Conservation (phyloP, 208 protist genomes). For the Angomonas deanei region DNA sequence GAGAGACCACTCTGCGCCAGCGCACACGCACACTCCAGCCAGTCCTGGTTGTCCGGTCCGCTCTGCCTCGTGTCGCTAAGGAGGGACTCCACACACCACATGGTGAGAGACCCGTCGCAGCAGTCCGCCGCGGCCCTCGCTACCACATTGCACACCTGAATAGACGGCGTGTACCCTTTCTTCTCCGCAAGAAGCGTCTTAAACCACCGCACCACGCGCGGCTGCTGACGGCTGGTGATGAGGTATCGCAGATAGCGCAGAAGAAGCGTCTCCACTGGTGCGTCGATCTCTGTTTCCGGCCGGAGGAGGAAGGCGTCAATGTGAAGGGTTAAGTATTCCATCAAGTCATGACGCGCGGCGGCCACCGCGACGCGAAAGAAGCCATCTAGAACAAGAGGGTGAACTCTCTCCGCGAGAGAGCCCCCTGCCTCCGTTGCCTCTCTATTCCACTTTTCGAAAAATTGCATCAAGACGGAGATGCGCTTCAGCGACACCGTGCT, state of each 20-base stretch:
- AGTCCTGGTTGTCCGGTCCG: constrained; percentile 33
- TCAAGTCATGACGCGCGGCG: constrained; percentile 19
- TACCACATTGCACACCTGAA: constrained; percentile 13
- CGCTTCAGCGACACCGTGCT: not conserved
- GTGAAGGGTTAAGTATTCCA: constrained; percentile 25
- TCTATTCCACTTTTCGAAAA: not conserved
- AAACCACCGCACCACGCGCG: constrained; percentile 13
- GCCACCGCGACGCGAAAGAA: no score
- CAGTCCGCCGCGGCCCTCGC: constrained; percentile 22
- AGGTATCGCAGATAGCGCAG: constrained; percentile 9
- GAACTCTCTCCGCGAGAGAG: not conserved
- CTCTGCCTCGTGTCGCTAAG: constrained; percentile 19
- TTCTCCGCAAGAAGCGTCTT: constrained; percentile 16
- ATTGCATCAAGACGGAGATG: not conserved
- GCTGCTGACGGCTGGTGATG: not conserved
- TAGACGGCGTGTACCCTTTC: constrained; percentile 13
- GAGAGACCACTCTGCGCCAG: constrained; percentile 49
- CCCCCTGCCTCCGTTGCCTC: not conserved
- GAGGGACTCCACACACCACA: constrained; percentile 39
- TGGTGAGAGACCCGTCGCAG: constrained; percentile 15
- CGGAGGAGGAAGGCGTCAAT: constrained; percentile 16
- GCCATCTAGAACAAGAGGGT: constrained; percentile 17
- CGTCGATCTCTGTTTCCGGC: not conserved
- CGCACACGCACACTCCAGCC: constrained; percentile 54
- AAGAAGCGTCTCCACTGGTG: not conserved